Base-by-base conservation (phyloP, 257 asterid species). In the Capsicum rhomboideum region DNA sequence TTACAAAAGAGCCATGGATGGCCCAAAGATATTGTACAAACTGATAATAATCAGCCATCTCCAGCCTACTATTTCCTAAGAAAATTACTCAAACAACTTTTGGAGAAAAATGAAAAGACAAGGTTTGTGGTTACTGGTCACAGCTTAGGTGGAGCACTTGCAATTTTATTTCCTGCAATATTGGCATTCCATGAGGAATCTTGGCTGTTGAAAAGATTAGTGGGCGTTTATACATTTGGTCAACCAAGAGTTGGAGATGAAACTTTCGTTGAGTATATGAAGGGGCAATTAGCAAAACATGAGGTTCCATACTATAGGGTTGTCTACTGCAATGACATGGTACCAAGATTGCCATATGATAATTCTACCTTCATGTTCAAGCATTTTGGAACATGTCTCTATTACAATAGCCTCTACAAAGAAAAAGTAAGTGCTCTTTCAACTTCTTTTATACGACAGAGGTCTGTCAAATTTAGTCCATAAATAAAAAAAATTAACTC, bases 131-230 rank as follows among this genome's bases (percentile, higher is more conserved):
- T 93, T 18, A 91, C 96, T 0, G 96, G 97, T 3, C 98, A 94
- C 66, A 94, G 97, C 87, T 79, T 94, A 12, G 98, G 98, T 0
- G 97, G 94, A 52, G 98, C 96, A 2, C 90, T 94, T 0, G 95
- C 96, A 0, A 69, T 89, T 18, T 88, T 94, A 2, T 91, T 91
- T 78, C 87, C 98, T 0, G 89, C 93, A 7, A 89, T 88, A 82
- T 86, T 93, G 58, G 92, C 86, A 3, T 49, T 85, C 77, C 91
- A 88, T 84, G 26, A 85, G 1, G 94, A 94, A 85, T 79, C 59
- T 4, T 14, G 10, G 3, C 0, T 92, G n/a, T 44, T 94, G 69
- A 86, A 89, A 50, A 88, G 93, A 83, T 80, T 92, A 17, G 89
- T 84, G 3, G 92, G 82, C 0, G 82, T 94, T 2, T 90, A 92